These are phyloP conservation scores for Verticillium tricorpus DNA, from an alignment of 2,329 filamentous ascomycete species.

Conservation along the genomic window DNA sequence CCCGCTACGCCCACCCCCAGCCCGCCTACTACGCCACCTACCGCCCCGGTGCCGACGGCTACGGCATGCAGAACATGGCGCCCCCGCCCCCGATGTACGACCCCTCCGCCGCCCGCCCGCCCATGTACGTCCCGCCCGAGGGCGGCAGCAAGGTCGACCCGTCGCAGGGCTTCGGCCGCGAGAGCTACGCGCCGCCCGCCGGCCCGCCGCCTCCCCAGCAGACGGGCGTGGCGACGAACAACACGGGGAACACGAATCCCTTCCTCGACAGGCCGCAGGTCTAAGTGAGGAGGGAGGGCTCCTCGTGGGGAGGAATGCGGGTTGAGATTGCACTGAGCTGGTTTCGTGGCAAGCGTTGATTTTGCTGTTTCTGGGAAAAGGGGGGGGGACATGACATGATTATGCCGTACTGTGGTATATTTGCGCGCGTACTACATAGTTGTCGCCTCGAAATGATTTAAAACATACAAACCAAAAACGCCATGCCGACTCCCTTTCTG, in stretches of 20 bases:
- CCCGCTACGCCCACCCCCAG: conserved; percentile 43
- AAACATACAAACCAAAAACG: not conserved
- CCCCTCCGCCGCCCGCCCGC: conserved; percentile 44
- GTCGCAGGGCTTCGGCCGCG: conserved; percentile 31
- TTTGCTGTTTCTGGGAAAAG: not conserved
- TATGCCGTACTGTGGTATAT: not conserved
- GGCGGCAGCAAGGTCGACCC: conserved; percentile 51
- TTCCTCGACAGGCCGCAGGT: conserved; percentile 5
- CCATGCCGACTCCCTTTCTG: not conserved
- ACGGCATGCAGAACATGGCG: conserved; percentile 50
- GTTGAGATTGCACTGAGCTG: not conserved
- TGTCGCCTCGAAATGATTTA: not conserved
- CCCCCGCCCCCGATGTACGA: conserved; percentile 50
- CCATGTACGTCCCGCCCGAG: conserved; percentile 48
- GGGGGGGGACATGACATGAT: not conserved
- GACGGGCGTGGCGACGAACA: conserved; percentile 18
- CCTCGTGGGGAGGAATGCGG: not conserved
- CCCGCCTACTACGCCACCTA: conserved; percentile 25
- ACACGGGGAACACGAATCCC: conserved; percentile 30
- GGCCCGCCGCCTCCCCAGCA: conserved; percentile 39
- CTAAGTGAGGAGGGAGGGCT: not conserved
- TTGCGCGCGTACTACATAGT: not conserved
- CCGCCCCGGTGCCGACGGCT: conserved; percentile 13
- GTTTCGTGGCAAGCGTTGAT: conserved; percentile 2
- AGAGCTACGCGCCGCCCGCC: conserved; percentile 34